These are phyloP conservation scores for Sclerotinia trifoliorum DNA, from an alignment of 2,329 filamentous ascomycete species.

Conservation along the genomic window DNA sequence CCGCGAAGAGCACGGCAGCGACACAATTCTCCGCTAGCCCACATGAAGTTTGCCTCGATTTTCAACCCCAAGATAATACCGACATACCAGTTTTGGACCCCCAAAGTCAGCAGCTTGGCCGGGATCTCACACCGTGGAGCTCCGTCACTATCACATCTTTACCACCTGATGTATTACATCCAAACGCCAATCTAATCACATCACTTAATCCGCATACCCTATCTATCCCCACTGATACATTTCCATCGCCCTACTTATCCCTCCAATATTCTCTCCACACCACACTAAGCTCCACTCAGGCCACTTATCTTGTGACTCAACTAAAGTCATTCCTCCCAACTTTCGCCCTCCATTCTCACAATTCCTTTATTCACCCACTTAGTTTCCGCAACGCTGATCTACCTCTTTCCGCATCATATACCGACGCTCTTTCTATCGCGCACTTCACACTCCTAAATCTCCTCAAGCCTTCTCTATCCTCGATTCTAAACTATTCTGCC, in stretches of 20 bases:
- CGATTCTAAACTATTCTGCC: constrained; percentile 23
- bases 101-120: not conserved
- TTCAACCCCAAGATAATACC: not conserved
- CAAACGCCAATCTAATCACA: no score
- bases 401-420: constrained; percentile 25
- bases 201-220: not conserved
- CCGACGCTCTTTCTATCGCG: constrained; percentile 29
- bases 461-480: constrained; percentile 26
- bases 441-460: constrained; percentile 27
- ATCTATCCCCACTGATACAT: not conserved
- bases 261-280: constrained; percentile 20
- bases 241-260: constrained; percentile 21
- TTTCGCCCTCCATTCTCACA: constrained; percentile 24
- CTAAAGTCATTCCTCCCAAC: constrained; percentile 24
- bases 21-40: not conserved
- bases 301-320: constrained; percentile 25
- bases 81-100: not conserved
- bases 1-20: not conserved
- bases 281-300: constrained; percentile 19
- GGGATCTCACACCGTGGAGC: not conserved
- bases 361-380: constrained; percentile 31
- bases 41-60: not conserved
- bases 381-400: constrained; percentile 18
- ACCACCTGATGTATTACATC: no score
- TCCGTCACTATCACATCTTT: no score